Percentiles rank a stretch among this genome's conserved stretches.
Conservation (phyloP, 495 filamentous ascomycete species). For the Aspergillus taichungensis region DNA sequence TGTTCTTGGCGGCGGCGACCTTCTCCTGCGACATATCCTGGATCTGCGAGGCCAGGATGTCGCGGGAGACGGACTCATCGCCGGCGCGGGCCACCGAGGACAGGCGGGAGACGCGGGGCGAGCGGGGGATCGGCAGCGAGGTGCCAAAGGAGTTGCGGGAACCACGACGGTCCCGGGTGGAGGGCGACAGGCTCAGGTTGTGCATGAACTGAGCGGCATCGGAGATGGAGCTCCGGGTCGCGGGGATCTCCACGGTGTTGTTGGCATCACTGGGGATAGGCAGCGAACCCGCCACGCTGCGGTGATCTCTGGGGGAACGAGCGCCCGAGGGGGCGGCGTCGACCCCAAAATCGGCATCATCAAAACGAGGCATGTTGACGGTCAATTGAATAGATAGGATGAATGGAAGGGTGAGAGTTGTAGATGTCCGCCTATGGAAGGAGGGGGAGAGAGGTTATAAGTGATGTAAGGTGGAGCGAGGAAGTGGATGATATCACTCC, state of each 20-base stretch:
- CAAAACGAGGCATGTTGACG: slow-evolving; percentile 53
- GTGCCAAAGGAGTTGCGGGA: slow-evolving; percentile 76
- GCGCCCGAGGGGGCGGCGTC: slow-evolving; percentile 23
- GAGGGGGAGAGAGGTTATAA: slow-evolving; percentile 4
- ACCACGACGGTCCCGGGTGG: slow-evolving; percentile 54
- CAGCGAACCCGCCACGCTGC: slow-evolving; percentile 25
- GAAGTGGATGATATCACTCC: slow-evolving; percentile 3
- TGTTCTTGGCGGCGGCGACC: slow-evolving; percentile 54
- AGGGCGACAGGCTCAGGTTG: slow-evolving; percentile 57
- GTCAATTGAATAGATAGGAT: not conserved
- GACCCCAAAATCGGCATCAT: slow-evolving; percentile 46
- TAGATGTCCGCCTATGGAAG: not conserved
- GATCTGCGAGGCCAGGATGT: slow-evolving; percentile 62
- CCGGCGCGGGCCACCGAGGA: slow-evolving; percentile 42
- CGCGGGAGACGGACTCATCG: slow-evolving; percentile 46
- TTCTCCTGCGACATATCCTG: slow-evolving; percentile 65
- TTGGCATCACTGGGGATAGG: slow-evolving; percentile 41
- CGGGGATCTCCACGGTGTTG: slow-evolving; percentile 62
- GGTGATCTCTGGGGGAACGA: slow-evolving; percentile 21
- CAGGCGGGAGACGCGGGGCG: slow-evolving; percentile 59
- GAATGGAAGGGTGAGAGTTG: slow-evolving; percentile 6
- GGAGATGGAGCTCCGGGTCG: slow-evolving; percentile 58
- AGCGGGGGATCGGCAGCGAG: slow-evolving; percentile 65
- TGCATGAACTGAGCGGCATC: slow-evolving; percentile 67
- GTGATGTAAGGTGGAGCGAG: slow-evolving; percentile 1